These are phyloP conservation scores for Helicostylum pulchrum DNA, from an alignment of 192 early-diverging fungal genomes.

Conservation along the genomic window DNA sequence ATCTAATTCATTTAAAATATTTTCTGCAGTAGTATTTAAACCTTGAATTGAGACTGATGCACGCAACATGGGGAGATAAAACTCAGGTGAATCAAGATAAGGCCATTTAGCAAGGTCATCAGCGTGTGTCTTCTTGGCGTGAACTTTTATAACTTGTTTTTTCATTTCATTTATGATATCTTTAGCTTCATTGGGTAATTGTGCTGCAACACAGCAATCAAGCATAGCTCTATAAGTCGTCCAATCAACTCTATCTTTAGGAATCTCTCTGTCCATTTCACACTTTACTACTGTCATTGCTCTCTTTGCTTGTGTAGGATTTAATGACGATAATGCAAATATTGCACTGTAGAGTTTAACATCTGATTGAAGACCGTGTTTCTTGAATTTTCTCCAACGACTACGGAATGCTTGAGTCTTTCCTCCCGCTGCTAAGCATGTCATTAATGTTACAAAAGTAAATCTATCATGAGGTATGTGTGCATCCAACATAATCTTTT, in stretches of 20 bases:
- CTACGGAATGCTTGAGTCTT: constrained; percentile 26
- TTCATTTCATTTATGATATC: constrained; percentile 20
- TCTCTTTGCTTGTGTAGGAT: constrained; percentile 25
- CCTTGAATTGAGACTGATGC: constrained; percentile 4
- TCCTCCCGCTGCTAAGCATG: constrained; percentile 31
- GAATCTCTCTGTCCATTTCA: constrained; percentile 25
- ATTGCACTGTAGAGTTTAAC: constrained; percentile 24
- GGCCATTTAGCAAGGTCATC: constrained; percentile 3
- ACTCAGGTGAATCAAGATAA: not conserved
- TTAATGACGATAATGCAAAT: constrained; percentile 31
- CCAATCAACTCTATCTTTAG: constrained; percentile 2
- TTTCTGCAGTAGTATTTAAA: not conserved
- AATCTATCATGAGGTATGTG: constrained; percentile 35
- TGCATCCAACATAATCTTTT: constrained; percentile 36
- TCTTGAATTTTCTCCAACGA: constrained; percentile 31
- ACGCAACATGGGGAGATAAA: constrained; percentile 20
- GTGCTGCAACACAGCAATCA: constrained; percentile 33
- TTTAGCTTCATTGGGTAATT: constrained; percentile 12
- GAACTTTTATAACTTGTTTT: not conserved
- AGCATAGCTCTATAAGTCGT: constrained; percentile 28
- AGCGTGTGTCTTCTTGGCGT: not conserved
- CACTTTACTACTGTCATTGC: constrained; percentile 27
- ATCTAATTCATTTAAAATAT: constrained; percentile 24
- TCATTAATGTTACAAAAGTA: constrained; percentile 31
- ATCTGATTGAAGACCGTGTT: constrained; percentile 31